Evolutionary conservation across 176 grass and related monocot species (phyloP).

Genomic region (Microstegium vimineum): DNA sequence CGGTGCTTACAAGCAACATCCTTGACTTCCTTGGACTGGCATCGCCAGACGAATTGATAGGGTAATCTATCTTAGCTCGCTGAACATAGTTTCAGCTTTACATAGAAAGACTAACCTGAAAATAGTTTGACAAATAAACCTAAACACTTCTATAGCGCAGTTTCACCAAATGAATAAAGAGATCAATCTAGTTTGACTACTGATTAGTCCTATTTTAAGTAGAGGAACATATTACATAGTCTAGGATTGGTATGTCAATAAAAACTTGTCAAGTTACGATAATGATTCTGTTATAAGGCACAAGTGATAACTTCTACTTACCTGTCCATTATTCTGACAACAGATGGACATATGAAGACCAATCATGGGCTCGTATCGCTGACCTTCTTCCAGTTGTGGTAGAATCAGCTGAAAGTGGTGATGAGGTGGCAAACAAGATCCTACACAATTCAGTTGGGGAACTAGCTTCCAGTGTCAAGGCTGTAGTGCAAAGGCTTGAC

Average conservation of each 20-base stretch:
- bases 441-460: conserved; percentile 64
- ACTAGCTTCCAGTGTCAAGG: conserved; percentile 63
- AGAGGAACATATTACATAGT: background rate
- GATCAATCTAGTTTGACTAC: background rate
- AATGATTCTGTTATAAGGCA: background rate
- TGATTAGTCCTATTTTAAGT: background rate
- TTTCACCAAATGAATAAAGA: background rate
- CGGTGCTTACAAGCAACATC: conserved; percentile 57
- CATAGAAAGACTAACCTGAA: background rate
- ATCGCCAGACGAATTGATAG: conserved; percentile 71
- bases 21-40: conserved; percentile 48
- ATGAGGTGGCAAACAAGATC: conserved; percentile 78
- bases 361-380: conserved; percentile 76
- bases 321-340: conserved; percentile 2
- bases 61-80: conserved; percentile 30
- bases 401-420: conserved; percentile 57
- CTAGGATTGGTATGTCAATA: background rate
- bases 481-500: conserved; percentile 61
- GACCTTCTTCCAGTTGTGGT: conserved; percentile 67
- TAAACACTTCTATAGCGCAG: background rate
- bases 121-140: background rate
- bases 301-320: conserved; percentile 7
- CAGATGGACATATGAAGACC: conserved; percentile 80
- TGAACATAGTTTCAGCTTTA: background rate
- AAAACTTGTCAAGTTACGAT: background rate